Evolutionary conservation across 2,329 filamentous ascomycete species (phyloP).

Genomic region (Botrytis medusae): DNA sequence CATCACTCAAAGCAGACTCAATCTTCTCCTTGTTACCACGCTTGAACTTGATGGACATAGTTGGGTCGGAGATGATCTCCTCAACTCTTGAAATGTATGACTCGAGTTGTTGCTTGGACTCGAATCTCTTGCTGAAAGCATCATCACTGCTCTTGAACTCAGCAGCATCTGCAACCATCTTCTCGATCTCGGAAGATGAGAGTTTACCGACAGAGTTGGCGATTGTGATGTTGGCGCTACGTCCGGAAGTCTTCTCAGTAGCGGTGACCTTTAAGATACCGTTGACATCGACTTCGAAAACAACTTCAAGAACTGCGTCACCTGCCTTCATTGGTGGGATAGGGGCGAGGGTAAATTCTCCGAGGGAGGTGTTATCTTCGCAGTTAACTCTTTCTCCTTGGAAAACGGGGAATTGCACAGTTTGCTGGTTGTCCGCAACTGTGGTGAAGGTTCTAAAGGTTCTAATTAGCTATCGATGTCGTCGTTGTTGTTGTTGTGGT

Average conservation of each 20-base stretch:
- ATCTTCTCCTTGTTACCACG: slow-evolving; percentile 99
- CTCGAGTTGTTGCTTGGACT: slow-evolving; percentile 98
- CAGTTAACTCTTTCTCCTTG: slow-evolving; percentile 98
- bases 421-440: slow-evolving; percentile 3
- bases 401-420: slow-evolving; percentile 82
- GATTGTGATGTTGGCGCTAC: slow-evolving; percentile 99
- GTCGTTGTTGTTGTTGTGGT: no score
- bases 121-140: slow-evolving; percentile 98
- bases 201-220: slow-evolving; percentile 99
- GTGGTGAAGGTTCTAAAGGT: no score
- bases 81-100: slow-evolving; percentile 98
- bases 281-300: slow-evolving; percentile 99
- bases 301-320: slow-evolving; percentile 93
- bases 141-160: slow-evolving; percentile 99
- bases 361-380: slow-evolving; percentile 95
- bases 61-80: slow-evolving; percentile 97
- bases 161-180: slow-evolving; percentile 93
- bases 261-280: slow-evolving; percentile 99
- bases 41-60: slow-evolving; percentile 96
- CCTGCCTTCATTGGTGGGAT: slow-evolving; percentile 73
- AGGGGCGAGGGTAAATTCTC: slow-evolving; percentile 94
- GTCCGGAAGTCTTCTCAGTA: slow-evolving; percentile 97
- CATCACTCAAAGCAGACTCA: slow-evolving; percentile 92
- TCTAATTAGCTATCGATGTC: no score
- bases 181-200: slow-evolving; percentile 90